Conservation (phyloP, 805 yeast genomes). For the Yamadazyma kitorensis region DNA sequence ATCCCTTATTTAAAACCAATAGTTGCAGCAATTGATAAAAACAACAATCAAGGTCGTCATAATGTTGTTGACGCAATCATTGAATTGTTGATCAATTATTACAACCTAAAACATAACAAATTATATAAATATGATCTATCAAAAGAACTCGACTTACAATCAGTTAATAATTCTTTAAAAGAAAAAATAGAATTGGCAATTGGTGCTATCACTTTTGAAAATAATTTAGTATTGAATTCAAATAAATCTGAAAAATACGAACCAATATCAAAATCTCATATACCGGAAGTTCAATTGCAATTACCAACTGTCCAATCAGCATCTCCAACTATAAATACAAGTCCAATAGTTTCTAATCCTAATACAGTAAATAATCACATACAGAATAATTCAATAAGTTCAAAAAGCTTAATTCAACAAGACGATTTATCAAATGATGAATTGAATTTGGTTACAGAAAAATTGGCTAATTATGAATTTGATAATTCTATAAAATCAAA, state of each 20-base stretch:
- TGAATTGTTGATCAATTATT: slow-evolving; percentile 25
- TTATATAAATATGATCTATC: slow-evolving; percentile 36
- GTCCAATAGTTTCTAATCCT: no score
- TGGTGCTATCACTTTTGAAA: slow-evolving; percentile 1
- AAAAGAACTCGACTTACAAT: slow-evolving; percentile 35
- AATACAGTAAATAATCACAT: no score
- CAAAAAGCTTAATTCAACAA: no score
- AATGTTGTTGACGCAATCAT: slow-evolving; percentile 17
- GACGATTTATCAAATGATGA: no score
- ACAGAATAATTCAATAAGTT: no score
- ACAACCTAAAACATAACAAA: slow-evolving; percentile 20
- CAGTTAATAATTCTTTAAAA: slow-evolving; percentile 21
- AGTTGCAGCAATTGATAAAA: slow-evolving; percentile 1
- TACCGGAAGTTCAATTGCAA: no score
- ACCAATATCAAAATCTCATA: no score
- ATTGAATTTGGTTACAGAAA: no score
- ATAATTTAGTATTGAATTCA: no score
- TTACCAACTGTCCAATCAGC: no score
- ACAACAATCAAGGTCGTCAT: slow-evolving; percentile 1
- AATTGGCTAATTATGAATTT: slow-evolving; percentile 27
- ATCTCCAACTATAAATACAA: no score
- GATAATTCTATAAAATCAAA: slow-evolving; percentile 37
- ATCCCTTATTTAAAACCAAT: slow-evolving; percentile 21
- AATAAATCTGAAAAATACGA: no score
- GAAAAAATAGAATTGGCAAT: slow-evolving; percentile 1